A percentile compares a stretch with the other conserved stretches of the same genome.
Conservation (phyloP, 441 rosid species). For the Aquilaria agallochum region DNA sequence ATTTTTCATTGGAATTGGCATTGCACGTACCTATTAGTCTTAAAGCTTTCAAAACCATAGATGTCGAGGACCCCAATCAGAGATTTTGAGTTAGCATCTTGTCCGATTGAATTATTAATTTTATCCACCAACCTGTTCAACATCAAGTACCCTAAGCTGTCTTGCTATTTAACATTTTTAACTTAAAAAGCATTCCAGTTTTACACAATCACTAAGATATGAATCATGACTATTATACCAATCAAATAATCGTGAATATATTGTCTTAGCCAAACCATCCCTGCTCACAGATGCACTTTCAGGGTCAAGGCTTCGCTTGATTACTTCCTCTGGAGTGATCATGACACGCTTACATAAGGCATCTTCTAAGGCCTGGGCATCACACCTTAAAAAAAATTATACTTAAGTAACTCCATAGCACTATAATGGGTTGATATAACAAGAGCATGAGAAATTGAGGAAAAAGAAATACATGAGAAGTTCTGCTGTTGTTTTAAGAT, state of each 20-base stretch:
- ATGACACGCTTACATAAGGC: slow-evolving; percentile 22
- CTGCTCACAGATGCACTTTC: slow-evolving; percentile 15
- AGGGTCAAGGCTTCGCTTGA: slow-evolving; percentile 20
- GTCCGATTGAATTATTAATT: slow-evolving; percentile 19
- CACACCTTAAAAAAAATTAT: slow-evolving; percentile 13
- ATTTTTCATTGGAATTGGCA: slow-evolving; percentile 8
- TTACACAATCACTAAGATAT: slow-evolving; percentile 18
- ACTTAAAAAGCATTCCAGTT: slow-evolving; percentile 30
- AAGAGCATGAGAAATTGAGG: neutral
- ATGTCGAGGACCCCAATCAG: slow-evolving; percentile 32
- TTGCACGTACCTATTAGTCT: slow-evolving; percentile 65
- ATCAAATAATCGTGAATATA: slow-evolving; percentile 21
- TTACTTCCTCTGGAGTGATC: slow-evolving; percentile 37
- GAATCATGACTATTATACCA: slow-evolving; percentile 11
- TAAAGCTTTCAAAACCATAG: slow-evolving; percentile 97
- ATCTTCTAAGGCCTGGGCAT: slow-evolving; percentile 19
- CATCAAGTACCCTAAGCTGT: neutral
- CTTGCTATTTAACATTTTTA: slow-evolving; percentile 1
- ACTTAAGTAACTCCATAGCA: slow-evolving; percentile 19
- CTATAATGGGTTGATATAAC: slow-evolving; percentile 1
- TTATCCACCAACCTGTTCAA: slow-evolving; percentile 17
- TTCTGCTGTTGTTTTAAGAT: slow-evolving; percentile 84
- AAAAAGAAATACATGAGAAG: slow-evolving; percentile 65
- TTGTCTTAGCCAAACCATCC: slow-evolving; percentile 66
- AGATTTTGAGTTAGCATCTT: slow-evolving; percentile 19